These are phyloP conservation scores for Trypanosoma lewisi DNA, from an alignment of 208 protist species.

Conservation along the genomic window DNA sequence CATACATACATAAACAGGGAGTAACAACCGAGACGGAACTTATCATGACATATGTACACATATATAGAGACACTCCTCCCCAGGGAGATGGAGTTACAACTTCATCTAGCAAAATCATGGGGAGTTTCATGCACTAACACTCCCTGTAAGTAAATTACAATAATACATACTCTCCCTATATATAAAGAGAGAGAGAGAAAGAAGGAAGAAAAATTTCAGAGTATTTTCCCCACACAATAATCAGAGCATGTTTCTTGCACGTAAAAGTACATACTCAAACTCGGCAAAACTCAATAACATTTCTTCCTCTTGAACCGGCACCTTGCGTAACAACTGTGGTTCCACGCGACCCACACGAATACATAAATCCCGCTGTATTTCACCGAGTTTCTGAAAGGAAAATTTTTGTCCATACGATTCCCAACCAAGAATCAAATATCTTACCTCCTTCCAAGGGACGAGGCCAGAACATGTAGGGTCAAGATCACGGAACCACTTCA, in stretches of 20 bases:
- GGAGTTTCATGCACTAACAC: too few species aligned
- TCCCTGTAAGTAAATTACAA: slow-evolving; percentile 1
- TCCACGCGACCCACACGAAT: slow-evolving; percentile 43
- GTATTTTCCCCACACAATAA: background rate
- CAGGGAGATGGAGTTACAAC: too few species aligned
- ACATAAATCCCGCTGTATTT: slow-evolving; percentile 62
- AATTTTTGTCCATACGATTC: slow-evolving; percentile 47
- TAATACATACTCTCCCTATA: slow-evolving; percentile 2
- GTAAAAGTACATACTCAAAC: slow-evolving; percentile 71
- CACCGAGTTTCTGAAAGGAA: slow-evolving; percentile 49
- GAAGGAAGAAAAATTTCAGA: slow-evolving; percentile 1
- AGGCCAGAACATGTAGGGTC: slow-evolving; percentile 89
- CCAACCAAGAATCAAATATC: slow-evolving; percentile 50
- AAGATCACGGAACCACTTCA: slow-evolving; percentile 96
- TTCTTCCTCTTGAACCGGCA: slow-evolving; percentile 66
- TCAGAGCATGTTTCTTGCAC: slow-evolving; percentile 48
- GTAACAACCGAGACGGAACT: background rate
- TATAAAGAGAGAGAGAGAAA: background rate
- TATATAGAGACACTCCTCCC: too few species aligned
- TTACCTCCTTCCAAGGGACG: slow-evolving; percentile 67
- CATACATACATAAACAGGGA: background rate
- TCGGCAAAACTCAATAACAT: slow-evolving; percentile 57
- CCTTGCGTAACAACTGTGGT: slow-evolving; percentile 51
- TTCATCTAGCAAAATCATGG: too few species aligned
- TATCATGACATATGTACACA: too few species aligned